Evolutionary conservation across 441 rosid species (phyloP).

Genomic region (Populus hybrid): DNA sequence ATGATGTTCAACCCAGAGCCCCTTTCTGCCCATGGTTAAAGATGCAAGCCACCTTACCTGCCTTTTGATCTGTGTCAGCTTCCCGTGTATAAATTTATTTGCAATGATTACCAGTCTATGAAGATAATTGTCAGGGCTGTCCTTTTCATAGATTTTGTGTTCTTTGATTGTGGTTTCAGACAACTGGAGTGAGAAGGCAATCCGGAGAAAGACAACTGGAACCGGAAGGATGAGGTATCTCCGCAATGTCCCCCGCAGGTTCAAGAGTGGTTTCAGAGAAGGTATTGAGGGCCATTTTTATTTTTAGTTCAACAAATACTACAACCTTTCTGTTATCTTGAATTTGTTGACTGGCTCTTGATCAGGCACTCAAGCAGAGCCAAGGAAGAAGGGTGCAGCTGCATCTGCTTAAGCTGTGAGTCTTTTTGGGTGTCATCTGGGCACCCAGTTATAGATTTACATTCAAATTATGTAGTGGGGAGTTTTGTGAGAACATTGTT

Average conservation of each 20-base stretch:
- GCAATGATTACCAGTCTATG: background rate
- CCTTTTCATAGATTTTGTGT: background rate
- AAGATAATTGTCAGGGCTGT: background rate
- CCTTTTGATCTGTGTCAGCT: background rate
- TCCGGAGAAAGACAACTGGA: conserved; percentile 86
- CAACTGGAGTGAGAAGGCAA: conserved; percentile 91
- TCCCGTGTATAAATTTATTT: background rate
- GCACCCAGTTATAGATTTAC: conserved; percentile 17
- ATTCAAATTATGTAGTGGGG: conserved; percentile 10
- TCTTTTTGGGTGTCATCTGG: conserved; percentile 11
- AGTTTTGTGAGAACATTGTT: conserved; percentile 21
- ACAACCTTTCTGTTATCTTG: background rate
- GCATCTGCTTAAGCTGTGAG: conserved; percentile 46
- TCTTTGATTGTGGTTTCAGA: conserved; percentile 28
- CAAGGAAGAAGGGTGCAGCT: conserved; percentile 62
- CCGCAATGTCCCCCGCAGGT: conserved; percentile 77
- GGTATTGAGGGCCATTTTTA: conserved; percentile 27
- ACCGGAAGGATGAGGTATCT: conserved; percentile 95
- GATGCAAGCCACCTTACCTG: background rate
- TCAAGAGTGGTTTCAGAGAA: conserved; percentile 91
- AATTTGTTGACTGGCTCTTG: background rate
- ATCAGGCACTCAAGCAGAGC: conserved; percentile 67
- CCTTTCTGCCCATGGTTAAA: too few species aligned
- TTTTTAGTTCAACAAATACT: background rate
- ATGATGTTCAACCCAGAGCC: too few species aligned